Evolutionary conservation across 1,284 basidiomycete genomes (phyloP), one percentile per base, ranked within the genome.

Genomic region (Cryptococcus jaspeensis): DNA sequence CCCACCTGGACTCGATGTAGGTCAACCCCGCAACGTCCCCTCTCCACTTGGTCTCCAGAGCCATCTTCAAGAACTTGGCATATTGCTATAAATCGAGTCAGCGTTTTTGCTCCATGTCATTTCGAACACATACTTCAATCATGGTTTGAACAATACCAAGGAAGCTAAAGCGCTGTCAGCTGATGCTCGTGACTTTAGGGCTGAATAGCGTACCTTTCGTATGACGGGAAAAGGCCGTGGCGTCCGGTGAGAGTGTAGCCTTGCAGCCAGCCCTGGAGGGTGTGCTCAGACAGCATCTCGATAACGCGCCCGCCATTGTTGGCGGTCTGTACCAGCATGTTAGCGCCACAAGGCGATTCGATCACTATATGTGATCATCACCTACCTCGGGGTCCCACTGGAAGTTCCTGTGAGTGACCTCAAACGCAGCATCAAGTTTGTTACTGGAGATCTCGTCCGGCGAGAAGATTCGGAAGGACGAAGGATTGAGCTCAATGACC

Each of bases 181-280:
- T 23, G 72, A 54, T 52, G 46, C 78, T 81, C n/a, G n/a, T n/a
- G n/a, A n/a, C n/a, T n/a, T n/a, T n/a, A n/a, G n/a, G n/a, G n/a
- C n/a, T n/a, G n/a, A n/a, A n/a, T n/a, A n/a, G n/a, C n/a, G n/a
- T 90, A 92, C 0, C 89, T 87, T 75, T 95, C 92, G 76, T 94
- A 94, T 45, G 85, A 87, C 1, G 90, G 90, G 84, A 94, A 91
- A 28, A 94, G 80, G 23, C 84, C 89, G 1, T 88, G 88, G 38
- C 91, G 83, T 16, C 90, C 80, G 16, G 78, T 79, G 40, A 73
- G 56, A 46, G 87, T 89, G 74, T 91, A 92, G 1, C 90, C 90
- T 74, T 92, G 88, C 22, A 91, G 80, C 85, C 89, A 90, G 22
- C 87, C 91, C 73, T 93, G 88, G 59, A 89, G 87, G 1, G 89